Evolutionary conservation across 1,284 basidiomycete genomes (phyloP), one percentile per base, ranked within the genome.

Genomic region (Laetiporus sulphureus): DNA sequence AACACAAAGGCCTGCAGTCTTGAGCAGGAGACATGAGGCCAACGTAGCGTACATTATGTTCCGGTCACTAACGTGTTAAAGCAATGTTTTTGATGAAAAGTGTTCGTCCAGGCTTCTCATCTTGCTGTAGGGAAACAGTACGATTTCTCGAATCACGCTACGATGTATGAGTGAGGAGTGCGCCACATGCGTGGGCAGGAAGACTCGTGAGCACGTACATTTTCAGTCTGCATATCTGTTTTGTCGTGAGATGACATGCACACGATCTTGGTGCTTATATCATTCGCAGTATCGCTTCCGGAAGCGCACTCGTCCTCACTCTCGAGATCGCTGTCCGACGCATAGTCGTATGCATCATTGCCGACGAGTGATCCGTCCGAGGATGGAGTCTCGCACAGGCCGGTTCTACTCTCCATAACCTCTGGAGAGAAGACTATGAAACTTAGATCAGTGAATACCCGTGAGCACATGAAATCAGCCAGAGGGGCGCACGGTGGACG

Each of bases 1-100:
- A 46, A 45, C 5, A 41, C 22, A 13, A 40, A 31, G 7, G 38
- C 38, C 19, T 40, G 32, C 25, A 21, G 20, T 16, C 36, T 38
- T 24, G 7, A 8, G 32, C 18, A 10, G 8, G 8, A 33, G 16
- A 33, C 18, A 8, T 13, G 8, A n/a, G 10, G n/a, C 7, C 36
- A 8, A 21, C 24, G n/a, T 15, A 13, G 23, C 19, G n/a, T 23
- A 16, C 5, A n/a, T 23, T 16, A 38, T 16, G 8, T 38, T 23
- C 5, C 11, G 20, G 5, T 18, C 6, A 38, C 36, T 12, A 4
- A 38, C 32, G 32, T 33, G 8, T 33, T 33, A 16, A 33, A 33
- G 32, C 32, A 10, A 33, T 16, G 16, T 16, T 33, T 16, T 18
- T 16, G 8, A 33, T 11, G 32, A 33, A 33, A 7, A 33, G 8